A percentile compares a stretch with the other conserved stretches of the same genome.
These are phyloP conservation scores for Calendula officinalis DNA, from an alignment of 129 eudicot species.

Conservation along the genomic window DNA sequence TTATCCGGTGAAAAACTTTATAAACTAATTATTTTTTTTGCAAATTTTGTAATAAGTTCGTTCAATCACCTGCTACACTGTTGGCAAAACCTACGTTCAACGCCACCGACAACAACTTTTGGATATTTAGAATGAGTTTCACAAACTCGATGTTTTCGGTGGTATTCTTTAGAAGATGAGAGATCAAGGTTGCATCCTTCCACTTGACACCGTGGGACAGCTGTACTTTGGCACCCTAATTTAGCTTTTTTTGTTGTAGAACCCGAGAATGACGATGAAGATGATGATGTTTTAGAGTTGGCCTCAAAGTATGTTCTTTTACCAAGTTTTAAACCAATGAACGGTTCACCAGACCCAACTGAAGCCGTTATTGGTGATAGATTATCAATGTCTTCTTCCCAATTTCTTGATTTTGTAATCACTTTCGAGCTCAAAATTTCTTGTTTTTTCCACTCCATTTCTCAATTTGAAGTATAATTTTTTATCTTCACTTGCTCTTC, in stretches of 20 bases:
- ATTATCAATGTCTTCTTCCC: slow-evolving; percentile 47
- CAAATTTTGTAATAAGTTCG: not conserved
- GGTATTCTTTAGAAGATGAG: slow-evolving; percentile 81
- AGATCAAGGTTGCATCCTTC: slow-evolving; percentile 91
- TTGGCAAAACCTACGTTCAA: slow-evolving; percentile 87
- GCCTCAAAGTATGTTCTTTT: slow-evolving; percentile 78
- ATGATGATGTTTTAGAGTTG: slow-evolving; percentile 37
- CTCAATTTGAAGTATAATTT: no score
- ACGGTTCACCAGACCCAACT: slow-evolving; percentile 61
- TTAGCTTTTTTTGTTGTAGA: slow-evolving; percentile 49
- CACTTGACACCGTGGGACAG: slow-evolving; percentile 63
- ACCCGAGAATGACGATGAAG: slow-evolving; percentile 32
- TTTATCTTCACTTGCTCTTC: slow-evolving; percentile 6
- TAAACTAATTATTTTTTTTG: no score
- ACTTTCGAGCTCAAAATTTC: slow-evolving; percentile 52
- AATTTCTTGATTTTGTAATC: slow-evolving; percentile 38
- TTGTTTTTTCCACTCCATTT: slow-evolving; percentile 64
- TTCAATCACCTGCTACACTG: slow-evolving; percentile 98
- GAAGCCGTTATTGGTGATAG: slow-evolving; percentile 54
- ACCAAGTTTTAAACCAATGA: slow-evolving; percentile 73
- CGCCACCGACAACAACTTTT: slow-evolving; percentile 56
- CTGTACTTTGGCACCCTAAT: slow-evolving; percentile 39
- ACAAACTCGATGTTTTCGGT: slow-evolving; percentile 87
- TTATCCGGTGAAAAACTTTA: slow-evolving; percentile 3
- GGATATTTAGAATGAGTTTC: slow-evolving; percentile 75